Evolutionary conservation across 495 filamentous ascomycete genomes (phyloP).

Genomic region (Penicillium coprophilum): DNA sequence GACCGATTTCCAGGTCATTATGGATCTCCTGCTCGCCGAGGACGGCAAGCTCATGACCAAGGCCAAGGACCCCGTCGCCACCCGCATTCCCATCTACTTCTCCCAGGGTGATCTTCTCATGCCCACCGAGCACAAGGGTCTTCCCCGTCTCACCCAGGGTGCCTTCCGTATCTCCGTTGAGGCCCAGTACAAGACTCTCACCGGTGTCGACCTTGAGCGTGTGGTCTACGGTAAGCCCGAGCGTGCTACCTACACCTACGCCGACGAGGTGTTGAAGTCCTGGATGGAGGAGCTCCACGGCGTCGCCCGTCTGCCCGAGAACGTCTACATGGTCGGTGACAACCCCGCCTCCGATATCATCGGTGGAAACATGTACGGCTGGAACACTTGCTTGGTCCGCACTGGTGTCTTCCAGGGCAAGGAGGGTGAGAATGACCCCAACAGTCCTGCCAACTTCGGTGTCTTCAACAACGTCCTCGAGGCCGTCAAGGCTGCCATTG

Average conservation of each 20-base stretch:
- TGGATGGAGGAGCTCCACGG: slow-evolving; percentile 79
- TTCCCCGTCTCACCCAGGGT: slow-evolving; percentile 71
- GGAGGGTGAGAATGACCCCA: slow-evolving; percentile 52
- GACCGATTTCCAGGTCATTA: slow-evolving; percentile 81
- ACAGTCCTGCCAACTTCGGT: slow-evolving; percentile 59
- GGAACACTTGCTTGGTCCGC: slow-evolving; percentile 72
- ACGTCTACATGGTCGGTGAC: slow-evolving; percentile 82
- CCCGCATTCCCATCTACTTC: slow-evolving; percentile 75
- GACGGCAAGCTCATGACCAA: slow-evolving; percentile 66
- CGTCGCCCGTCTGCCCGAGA: slow-evolving; percentile 65
- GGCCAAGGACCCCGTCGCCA: slow-evolving; percentile 64
- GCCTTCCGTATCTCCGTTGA: slow-evolving; percentile 75
- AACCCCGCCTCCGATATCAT: slow-evolving; percentile 78
- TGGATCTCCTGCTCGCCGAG: slow-evolving; percentile 76
- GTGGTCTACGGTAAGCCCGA: slow-evolving; percentile 85
- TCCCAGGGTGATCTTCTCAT: slow-evolving; percentile 72
- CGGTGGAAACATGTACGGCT: slow-evolving; percentile 78
- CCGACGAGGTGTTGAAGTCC: slow-evolving; percentile 68
- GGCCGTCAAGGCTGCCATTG: slow-evolving; percentile 53
- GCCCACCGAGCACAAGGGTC: slow-evolving; percentile 70
- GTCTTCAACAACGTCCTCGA: slow-evolving; percentile 57
- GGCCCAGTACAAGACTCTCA: slow-evolving; percentile 75
- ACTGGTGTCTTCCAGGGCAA: slow-evolving; percentile 60
- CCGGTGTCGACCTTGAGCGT: slow-evolving; percentile 73
- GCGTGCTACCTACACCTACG: slow-evolving; percentile 76